These are phyloP conservation scores for Verbena officinalis DNA, from an alignment of 257 asterid genomes.

Conservation along the genomic window DNA sequence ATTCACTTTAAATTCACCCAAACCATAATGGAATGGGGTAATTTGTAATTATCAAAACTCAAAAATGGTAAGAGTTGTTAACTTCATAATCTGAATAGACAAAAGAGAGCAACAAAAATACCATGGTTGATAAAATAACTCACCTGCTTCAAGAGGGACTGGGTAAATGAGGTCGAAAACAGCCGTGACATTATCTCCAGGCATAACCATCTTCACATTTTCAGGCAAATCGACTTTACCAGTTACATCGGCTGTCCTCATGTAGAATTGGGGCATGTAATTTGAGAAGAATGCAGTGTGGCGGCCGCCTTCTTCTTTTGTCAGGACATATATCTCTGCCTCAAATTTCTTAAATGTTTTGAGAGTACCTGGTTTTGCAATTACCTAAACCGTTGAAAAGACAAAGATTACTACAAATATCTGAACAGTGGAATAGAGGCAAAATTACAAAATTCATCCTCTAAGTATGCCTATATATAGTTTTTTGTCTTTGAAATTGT, in stretches of 20 bases:
- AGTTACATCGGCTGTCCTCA: conserved; percentile 97
- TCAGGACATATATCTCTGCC: conserved; percentile 96
- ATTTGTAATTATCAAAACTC: too few species aligned
- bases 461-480: too few species aligned
- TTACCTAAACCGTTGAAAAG: conserved; percentile 49
- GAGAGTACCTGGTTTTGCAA: conserved; percentile 85
- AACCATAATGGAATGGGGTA: too few species aligned
- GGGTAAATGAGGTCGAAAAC: conserved; percentile 85
- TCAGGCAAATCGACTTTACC: conserved; percentile 97
- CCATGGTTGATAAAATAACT: not conserved
- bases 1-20: too few species aligned
- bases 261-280: conserved; percentile 92
- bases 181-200: conserved; percentile 98
- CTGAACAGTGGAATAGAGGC: too few species aligned
- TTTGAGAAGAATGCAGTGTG: conserved; percentile 97
- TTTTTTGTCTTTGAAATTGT: too few species aligned
- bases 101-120: not conserved
- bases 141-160: conserved; percentile 93
- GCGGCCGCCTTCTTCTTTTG: conserved; percentile 99
- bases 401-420: too few species aligned
- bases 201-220: conserved; percentile 99
- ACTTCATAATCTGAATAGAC: too few species aligned
- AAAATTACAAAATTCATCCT: too few species aligned
- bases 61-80: too few species aligned
- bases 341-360: conserved; percentile 90